Evolutionary conservation across 2,329 filamentous ascomycete species (phyloP), one percentile per base, ranked within the genome.

Genomic region (Mariannaea elegans): DNA sequence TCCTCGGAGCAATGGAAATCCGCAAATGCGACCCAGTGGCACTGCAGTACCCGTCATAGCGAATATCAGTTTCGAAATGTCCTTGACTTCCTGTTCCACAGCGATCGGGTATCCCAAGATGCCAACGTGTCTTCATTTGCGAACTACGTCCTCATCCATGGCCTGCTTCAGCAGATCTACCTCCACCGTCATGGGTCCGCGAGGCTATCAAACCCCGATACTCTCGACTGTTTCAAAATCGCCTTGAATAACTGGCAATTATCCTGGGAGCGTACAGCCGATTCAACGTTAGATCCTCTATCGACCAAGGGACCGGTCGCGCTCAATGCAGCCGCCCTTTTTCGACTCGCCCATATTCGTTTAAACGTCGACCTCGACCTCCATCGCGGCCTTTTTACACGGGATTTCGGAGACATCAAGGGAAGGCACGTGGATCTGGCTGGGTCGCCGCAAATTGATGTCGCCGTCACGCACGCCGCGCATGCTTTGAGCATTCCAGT

Each of bases 131-230:
- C 49, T 13, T 44, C 49, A 5, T 52, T 44, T 7, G 18, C 49
- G 3, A 52, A 42, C 18, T 52, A 52, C 13, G 4, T 52, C 10
- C 38, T 52, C 7, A 52, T 52, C 7, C 49, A 52, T 34, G 49
- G 38, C 5, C 18, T 52, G 4, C 12, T 52, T 10, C 49, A 52
- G 27, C 49, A 34, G 4, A 44, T 52, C 19, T 44, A 52, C 24
- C 4, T 52, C 13, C 5, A 29, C 18, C 38, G 49, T 29, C 49
- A 44, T 29, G 18, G 27, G 7, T 32, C 13, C 16, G 9, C 27
- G 5, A 27, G 38, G 34, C 14, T 24, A 10, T 18, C 23, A 10
- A 27, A 34, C 6, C 13, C 36, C 21, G 49, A 42, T 9, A 8
- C 8, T 14, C 8, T 34, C 14, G 14, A 41, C 13, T 12, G 4